Evolutionary conservation across 2,329 filamentous ascomycete genomes (phyloP), one percentile per base, ranked within the genome.

Genomic region (Colletotrichum sidae): DNA sequence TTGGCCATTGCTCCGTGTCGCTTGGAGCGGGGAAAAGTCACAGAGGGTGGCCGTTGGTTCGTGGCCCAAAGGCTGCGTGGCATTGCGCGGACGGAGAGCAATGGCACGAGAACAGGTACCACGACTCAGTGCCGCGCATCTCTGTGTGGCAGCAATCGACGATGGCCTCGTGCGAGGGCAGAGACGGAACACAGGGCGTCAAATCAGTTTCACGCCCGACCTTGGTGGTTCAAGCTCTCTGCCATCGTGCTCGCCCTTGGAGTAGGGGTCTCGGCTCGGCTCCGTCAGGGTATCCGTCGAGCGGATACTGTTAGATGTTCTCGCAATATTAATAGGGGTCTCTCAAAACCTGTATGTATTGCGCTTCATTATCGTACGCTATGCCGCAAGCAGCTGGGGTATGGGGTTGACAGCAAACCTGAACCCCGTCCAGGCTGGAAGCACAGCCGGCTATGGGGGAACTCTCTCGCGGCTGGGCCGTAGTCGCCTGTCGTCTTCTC

Each of bases 1-100:
- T 25, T 42, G 10, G 42, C 25, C 25, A 25, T 25, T 25, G 25
- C 25, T 34, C 15, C 7, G 45, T 37, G 37, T 62, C 62, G 62
- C 62, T 56, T 65, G 47, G 46, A 50, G 62, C 58, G 62, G 51
- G 41, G 47, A 41, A 56, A 10, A 56, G 44, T 52, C n/a, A 6
- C 39, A 61, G 25, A 35, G 45, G 17, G 34, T 13, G n/a, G 17
- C 25, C 44, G 25, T 52, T 44, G 47, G 54, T 52, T 38, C 35
- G 17, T 49, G 61, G 51, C 11, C 49, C 25, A 15, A 42, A 56
- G 12, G 25, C 25, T 25, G 25, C 25, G 25, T 25, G 25, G 25
- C 25, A 25, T 25, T 25, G 25, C 25, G 25, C 25, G 25, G 25
- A 25, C 25, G 25, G 25, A 25, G 25, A 25, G 4, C 25, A 25